A percentile compares a stretch with the other conserved stretches of the same genome.
Conservation (phyloP, 352 stramenopile genomes). For the Plasmopara halstedii region DNA sequence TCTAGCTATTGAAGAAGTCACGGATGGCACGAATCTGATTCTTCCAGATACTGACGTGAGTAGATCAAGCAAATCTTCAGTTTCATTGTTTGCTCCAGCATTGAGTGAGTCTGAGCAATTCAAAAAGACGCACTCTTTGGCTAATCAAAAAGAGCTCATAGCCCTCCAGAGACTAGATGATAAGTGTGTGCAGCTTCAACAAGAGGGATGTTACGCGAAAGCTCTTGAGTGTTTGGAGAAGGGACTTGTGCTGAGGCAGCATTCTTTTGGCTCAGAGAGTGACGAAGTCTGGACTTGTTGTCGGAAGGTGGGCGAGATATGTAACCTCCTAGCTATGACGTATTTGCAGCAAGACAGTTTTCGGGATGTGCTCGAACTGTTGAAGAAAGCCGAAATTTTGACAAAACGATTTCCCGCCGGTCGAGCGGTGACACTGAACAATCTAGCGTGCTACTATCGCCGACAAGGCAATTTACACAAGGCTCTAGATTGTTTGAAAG, state of each 20-base stretch:
- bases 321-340: slow-evolving; percentile 94
- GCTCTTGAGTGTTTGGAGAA: slow-evolving; percentile 93
- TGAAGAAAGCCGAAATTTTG: slow-evolving; percentile 93
- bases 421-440: slow-evolving; percentile 90
- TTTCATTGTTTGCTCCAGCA: background rate
- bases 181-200: slow-evolving; percentile 85
- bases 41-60: slow-evolving; percentile 4
- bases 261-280: slow-evolving; percentile 90
- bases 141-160: slow-evolving; percentile 82
- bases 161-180: slow-evolving; percentile 87
- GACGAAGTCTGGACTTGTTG: slow-evolving; percentile 86
- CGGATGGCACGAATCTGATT: slow-evolving; percentile 2
- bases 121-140: slow-evolving; percentile 43
- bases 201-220: slow-evolving; percentile 89
- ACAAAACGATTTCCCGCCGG: slow-evolving; percentile 80
- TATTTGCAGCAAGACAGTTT: slow-evolving; percentile 93
- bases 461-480: slow-evolving; percentile 87
- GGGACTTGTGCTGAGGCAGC: slow-evolving; percentile 87
- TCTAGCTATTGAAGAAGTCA: background rate
- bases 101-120: slow-evolving; percentile 14
- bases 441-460: slow-evolving; percentile 91
- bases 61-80: background rate
- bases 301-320: slow-evolving; percentile 93
- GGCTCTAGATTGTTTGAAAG: slow-evolving; percentile 87
- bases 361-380: slow-evolving; percentile 83